Evolutionary conservation across 345 rosid genomes (phyloP).

Genomic region (Noccaea bulbosa): DNA sequence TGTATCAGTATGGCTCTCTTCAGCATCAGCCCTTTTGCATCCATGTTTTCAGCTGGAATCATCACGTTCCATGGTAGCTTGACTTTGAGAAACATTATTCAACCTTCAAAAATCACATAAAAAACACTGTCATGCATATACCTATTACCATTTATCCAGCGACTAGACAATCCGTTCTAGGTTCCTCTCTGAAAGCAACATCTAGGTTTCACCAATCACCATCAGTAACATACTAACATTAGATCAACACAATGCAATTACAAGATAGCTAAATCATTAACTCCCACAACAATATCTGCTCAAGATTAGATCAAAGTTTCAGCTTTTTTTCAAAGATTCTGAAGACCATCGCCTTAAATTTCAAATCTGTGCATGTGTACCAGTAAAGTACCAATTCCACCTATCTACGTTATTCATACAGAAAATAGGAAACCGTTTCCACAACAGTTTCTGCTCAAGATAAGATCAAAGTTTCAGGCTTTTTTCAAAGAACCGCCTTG

Average conservation of each 20-base stretch:
- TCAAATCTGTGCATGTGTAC: too few species aligned
- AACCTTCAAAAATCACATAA: constrained; percentile 17
- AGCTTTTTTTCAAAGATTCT: background rate
- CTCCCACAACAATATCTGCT: background rate
- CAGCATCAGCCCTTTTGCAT: constrained; percentile 68
- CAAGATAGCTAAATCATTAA: background rate
- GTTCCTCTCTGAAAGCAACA: background rate
- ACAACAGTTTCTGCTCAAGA: too few species aligned
- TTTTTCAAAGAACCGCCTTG: background rate
- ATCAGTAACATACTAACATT: background rate
- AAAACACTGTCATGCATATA: background rate
- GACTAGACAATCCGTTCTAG: too few species aligned
- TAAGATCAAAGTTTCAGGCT: background rate
- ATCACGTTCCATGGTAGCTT: constrained; percentile 79
- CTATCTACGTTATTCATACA: too few species aligned
- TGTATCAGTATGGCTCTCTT: constrained; percentile 64
- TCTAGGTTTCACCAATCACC: background rate
- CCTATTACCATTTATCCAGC: background rate
- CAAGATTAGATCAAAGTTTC: constrained; percentile 1
- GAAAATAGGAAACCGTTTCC: too few species aligned
- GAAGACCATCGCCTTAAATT: too few species aligned
- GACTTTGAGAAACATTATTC: constrained; percentile 74
- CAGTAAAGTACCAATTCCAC: too few species aligned
- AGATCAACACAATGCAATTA: background rate
- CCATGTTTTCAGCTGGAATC: constrained; percentile 70